Percentiles rank a stretch among this genome's conserved stretches.
Conservation (phyloP, 2,329 filamentous ascomycete genomes). For the Aspergillus udagawae region DNA sequence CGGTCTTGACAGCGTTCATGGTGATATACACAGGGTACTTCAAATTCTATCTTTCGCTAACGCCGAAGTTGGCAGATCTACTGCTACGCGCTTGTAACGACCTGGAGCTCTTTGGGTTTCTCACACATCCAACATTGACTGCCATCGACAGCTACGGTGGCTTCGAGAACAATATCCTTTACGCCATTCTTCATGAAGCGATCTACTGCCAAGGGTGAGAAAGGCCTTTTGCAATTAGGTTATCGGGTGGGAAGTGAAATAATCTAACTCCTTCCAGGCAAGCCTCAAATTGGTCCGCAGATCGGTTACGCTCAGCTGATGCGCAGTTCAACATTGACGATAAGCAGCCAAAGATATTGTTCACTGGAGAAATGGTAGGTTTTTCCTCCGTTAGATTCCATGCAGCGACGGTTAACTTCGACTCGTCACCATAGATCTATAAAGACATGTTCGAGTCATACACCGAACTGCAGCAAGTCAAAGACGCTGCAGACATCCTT, state of each 20-base stretch:
- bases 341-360: slow-evolving; percentile 59
- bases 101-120: slow-evolving; percentile 68
- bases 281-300: slow-evolving; percentile 72
- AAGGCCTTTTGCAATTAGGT: background rate
- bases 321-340: slow-evolving; percentile 46
- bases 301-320: slow-evolving; percentile 33
- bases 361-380: slow-evolving; percentile 80
- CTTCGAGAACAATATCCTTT: slow-evolving; percentile 76
- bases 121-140: slow-evolving; percentile 68
- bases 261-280: slow-evolving; percentile 36
- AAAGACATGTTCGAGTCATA: slow-evolving; percentile 81
- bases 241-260: background rate
- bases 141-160: slow-evolving; percentile 63
- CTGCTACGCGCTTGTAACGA: slow-evolving; percentile 69
- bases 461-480: slow-evolving; percentile 66
- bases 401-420: background rate
- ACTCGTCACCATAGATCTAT: slow-evolving; percentile 53
- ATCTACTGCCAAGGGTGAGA: slow-evolving; percentile 71
- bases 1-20: slow-evolving; percentile 70
- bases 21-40: slow-evolving; percentile 27
- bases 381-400: background rate
- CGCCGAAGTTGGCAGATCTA: slow-evolving; percentile 43
- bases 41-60: background rate
- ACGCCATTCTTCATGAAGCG: slow-evolving; percentile 81
- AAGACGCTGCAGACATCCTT: slow-evolving; percentile 65